phyloP scores from a whole-genome alignment of 768 basidiomycete genomes.

The Lactarius deliciosus region DNA sequence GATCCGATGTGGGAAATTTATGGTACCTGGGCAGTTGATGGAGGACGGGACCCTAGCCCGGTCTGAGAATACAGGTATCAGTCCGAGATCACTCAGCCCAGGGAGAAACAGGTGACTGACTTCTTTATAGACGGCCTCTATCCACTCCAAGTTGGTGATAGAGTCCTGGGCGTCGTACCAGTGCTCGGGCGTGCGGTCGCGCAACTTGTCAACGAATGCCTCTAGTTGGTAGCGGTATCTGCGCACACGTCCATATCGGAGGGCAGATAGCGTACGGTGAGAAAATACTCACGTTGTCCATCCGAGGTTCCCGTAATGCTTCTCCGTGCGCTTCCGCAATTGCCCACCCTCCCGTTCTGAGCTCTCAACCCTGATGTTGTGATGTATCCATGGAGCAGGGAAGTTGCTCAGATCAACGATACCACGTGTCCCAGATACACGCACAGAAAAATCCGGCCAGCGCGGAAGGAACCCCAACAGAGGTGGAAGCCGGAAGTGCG shows the following conservation, averaged over 20 bases:
- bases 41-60: slow-evolving; percentile 21
- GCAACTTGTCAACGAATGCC: slow-evolving; percentile 53
- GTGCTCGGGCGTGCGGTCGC: slow-evolving; percentile 40
- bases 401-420: slow-evolving; percentile 45
- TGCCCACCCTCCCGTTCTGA: slow-evolving; percentile 29
- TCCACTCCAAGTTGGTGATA: slow-evolving; percentile 25
- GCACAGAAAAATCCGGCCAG: slow-evolving; percentile 32
- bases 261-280: not conserved
- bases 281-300: slow-evolving; percentile 44
- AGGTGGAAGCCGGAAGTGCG: slow-evolving; percentile 25
- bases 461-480: slow-evolving; percentile 33
- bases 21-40: slow-evolving; percentile 21
- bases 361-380: slow-evolving; percentile 45
- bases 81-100: not conserved
- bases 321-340: slow-evolving; percentile 40
- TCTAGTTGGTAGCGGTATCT: slow-evolving; percentile 57
- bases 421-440: slow-evolving; percentile 39
- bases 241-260: not conserved
- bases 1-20: not conserved
- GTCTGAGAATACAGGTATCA: slow-evolving; percentile 3
- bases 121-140: slow-evolving; percentile 27
- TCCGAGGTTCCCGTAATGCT: slow-evolving; percentile 47
- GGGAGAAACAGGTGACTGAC: slow-evolving; percentile 5
- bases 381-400: slow-evolving; percentile 43
- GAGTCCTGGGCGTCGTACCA: slow-evolving; percentile 39